Evolutionary conservation across 2,329 filamentous ascomycete species (phyloP).

Genomic region (Calcarisporium arbuscula): DNA sequence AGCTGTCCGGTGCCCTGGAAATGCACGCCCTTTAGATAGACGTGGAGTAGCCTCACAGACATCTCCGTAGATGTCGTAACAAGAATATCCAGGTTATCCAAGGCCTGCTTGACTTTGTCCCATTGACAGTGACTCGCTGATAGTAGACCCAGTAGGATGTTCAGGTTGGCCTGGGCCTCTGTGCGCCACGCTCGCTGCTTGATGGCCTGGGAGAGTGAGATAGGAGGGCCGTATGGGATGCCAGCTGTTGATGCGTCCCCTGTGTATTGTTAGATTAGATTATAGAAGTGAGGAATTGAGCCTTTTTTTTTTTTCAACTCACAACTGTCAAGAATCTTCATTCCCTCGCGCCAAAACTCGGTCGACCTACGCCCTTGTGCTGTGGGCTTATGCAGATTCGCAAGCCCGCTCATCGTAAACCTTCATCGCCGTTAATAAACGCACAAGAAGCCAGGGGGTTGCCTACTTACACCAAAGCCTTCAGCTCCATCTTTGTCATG

Average conservation of each 20-base stretch:
- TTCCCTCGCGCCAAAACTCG: slow-evolving; percentile 36
- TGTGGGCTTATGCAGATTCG: slow-evolving; percentile 31
- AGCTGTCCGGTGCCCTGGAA: slow-evolving; percentile 72
- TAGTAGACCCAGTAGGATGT: slow-evolving; percentile 65
- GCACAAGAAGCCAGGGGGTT: too few species aligned
- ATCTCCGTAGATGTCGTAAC: slow-evolving; percentile 33
- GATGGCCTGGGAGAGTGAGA: slow-evolving; percentile 52
- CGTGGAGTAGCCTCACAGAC: slow-evolving; percentile 42
- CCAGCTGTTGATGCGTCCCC: slow-evolving; percentile 29
- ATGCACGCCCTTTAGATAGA: slow-evolving; percentile 71
- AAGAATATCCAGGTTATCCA: slow-evolving; percentile 46
- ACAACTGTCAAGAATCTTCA: slow-evolving; percentile 44
- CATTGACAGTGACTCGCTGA: slow-evolving; percentile 67
- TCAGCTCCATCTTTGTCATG: slow-evolving; percentile 53
- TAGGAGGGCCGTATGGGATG: slow-evolving; percentile 32
- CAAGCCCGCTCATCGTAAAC: slow-evolving; percentile 50
- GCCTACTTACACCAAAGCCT: slow-evolving; percentile 45
- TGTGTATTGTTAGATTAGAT: slow-evolving; percentile 13
- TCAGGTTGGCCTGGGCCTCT: slow-evolving; percentile 61
- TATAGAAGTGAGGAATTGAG: slow-evolving; percentile 15
- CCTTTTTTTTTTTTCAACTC: slow-evolving; percentile 10
- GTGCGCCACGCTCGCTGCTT: slow-evolving; percentile 57
- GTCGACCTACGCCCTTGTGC: slow-evolving; percentile 25
- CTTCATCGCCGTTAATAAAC: too few species aligned
- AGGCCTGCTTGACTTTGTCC: slow-evolving; percentile 52